A percentile compares a stretch with the other conserved stretches of the same genome.
phyloP scores from a whole-genome alignment of 1,139 yeast species.

The Candida neerlandica region DNA sequence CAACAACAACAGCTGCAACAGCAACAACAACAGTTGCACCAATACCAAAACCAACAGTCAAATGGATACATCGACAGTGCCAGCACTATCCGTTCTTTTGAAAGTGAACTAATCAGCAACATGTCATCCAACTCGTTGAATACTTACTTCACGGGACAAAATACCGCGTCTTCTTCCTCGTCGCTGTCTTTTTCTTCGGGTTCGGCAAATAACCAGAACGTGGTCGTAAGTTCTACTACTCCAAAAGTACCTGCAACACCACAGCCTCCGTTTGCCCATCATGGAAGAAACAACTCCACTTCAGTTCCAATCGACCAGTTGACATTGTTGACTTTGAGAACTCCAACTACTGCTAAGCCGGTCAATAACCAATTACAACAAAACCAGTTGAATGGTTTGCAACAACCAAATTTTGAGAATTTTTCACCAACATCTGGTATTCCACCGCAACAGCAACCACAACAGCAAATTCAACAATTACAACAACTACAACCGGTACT shows the following conservation, averaged over 20 bases:
- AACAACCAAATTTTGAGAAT: conserved; percentile 15
- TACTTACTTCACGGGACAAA: conserved; percentile 13
- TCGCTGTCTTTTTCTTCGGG: conserved; percentile 13
- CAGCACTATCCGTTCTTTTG: conserved; percentile 4
- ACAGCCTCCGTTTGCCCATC: conserved; percentile 8
- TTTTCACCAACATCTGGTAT: conserved; percentile 4
- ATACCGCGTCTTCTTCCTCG: conserved; percentile 13
- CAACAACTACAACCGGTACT: background rate
- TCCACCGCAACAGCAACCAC: conserved; percentile 2
- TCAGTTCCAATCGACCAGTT: conserved; percentile 33
- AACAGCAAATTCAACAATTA: background rate
- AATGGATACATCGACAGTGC: conserved; percentile 7
- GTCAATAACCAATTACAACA: conserved; percentile 8
- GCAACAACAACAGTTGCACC: conserved; percentile 1
- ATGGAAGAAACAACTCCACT: conserved; percentile 16
- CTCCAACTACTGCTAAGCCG: conserved; percentile 13
- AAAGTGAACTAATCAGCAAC: conserved; percentile 12
- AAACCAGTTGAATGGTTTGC: conserved; percentile 7
- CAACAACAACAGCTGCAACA: conserved; percentile 7
- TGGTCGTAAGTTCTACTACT: conserved; percentile 8
- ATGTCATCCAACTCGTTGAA: conserved; percentile 16
- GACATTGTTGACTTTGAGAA: conserved; percentile 28
- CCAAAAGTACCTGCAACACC: conserved; percentile 13
- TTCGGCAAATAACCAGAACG: conserved; percentile 7
- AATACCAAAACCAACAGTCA: conserved; percentile 5